A percentile compares a stretch with the other conserved stretches of the same genome.
phyloP scores from a whole-genome alignment of 2,329 filamentous ascomycete species.

The Pseudocercospora eumusae region DNA sequence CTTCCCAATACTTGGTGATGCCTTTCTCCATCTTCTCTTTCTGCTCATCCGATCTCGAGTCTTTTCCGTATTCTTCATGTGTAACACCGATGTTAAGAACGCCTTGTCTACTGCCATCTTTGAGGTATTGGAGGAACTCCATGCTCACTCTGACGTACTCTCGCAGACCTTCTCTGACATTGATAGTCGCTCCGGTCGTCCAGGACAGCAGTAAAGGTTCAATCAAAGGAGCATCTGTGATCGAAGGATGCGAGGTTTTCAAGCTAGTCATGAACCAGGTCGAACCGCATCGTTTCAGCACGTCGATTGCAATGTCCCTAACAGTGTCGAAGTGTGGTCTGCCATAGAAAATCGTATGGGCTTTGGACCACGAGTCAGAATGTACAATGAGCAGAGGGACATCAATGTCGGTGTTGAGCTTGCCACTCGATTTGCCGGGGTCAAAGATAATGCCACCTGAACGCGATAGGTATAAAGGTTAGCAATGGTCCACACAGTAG shows the following conservation, averaged over 20 bases:
- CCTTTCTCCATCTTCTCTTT: slow-evolving; percentile 25
- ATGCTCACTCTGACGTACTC: slow-evolving; percentile 62
- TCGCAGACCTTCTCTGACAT: slow-evolving; percentile 56
- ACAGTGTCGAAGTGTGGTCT: slow-evolving; percentile 65
- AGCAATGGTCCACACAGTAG: no score
- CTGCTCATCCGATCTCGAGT: slow-evolving; percentile 25
- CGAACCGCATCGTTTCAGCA: slow-evolving; percentile 45
- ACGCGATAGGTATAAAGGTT: no score
- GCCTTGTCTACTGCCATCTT: slow-evolving; percentile 45
- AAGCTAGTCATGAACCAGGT: slow-evolving; percentile 46
- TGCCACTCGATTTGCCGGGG: slow-evolving; percentile 63
- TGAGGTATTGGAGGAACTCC: slow-evolving; percentile 56
- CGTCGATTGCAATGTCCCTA: slow-evolving; percentile 48
- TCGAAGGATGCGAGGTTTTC: slow-evolving; percentile 56
- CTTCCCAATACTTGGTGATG: slow-evolving; percentile 42
- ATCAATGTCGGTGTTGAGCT: slow-evolving; percentile 58
- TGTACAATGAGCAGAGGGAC: slow-evolving; percentile 63
- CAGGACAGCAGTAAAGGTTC: slow-evolving; percentile 61
- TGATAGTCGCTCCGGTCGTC: slow-evolving; percentile 60
- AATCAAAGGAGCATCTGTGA: slow-evolving; percentile 65
- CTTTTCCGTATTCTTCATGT: slow-evolving; percentile 39
- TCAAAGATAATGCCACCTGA: slow-evolving; percentile 63
- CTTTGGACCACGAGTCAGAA: slow-evolving; percentile 63
- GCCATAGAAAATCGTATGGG: slow-evolving; percentile 59
- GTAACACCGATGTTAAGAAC: slow-evolving; percentile 53